Conservation (phyloP, 805 yeast species). For the Teunomyces barrocoloradensis region DNA sequence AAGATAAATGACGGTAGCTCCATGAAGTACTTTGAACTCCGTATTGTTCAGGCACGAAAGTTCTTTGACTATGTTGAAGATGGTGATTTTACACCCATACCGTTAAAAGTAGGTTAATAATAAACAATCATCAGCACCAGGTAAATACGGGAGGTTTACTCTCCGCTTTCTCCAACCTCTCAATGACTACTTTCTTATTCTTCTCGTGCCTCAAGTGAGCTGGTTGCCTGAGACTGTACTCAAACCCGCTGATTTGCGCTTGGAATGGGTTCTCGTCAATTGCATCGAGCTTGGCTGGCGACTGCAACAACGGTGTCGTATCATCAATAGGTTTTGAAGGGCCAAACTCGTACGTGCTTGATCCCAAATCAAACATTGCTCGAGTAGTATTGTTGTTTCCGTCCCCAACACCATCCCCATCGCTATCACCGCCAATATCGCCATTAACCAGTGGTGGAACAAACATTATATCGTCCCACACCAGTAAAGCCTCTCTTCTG, state of each 20-base stretch:
- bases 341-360: slow-evolving; percentile 20
- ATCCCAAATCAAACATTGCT: slow-evolving; percentile 41
- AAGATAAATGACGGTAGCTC: slow-evolving; percentile 54
- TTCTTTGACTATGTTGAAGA: slow-evolving; percentile 24
- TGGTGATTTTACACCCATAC: slow-evolving; percentile 17
- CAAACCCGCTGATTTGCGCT: slow-evolving; percentile 9
- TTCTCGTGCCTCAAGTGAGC: not conserved
- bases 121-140: slow-evolving; percentile 46
- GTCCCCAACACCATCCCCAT: too few relatives aligned
- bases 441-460: slow-evolving; percentile 41
- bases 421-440: slow-evolving; percentile 9
- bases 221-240: slow-evolving; percentile 6
- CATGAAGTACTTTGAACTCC: slow-evolving; percentile 72
- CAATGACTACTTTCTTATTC: slow-evolving; percentile 51
- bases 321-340: not conserved
- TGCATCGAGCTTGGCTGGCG: not conserved
- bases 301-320: slow-evolving; percentile 3
- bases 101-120: not conserved
- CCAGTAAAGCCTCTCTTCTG: slow-evolving; percentile 52
- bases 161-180: slow-evolving; percentile 53
- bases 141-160: slow-evolving; percentile 64
- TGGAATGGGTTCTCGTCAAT: slow-evolving; percentile 2
- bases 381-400: slow-evolving; percentile 4
- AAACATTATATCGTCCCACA: slow-evolving; percentile 61
- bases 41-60: slow-evolving; percentile 60